These are phyloP conservation scores for Geranomyces michiganensis DNA, from an alignment of 192 early-diverging fungal genomes.

Conservation along the genomic window DNA sequence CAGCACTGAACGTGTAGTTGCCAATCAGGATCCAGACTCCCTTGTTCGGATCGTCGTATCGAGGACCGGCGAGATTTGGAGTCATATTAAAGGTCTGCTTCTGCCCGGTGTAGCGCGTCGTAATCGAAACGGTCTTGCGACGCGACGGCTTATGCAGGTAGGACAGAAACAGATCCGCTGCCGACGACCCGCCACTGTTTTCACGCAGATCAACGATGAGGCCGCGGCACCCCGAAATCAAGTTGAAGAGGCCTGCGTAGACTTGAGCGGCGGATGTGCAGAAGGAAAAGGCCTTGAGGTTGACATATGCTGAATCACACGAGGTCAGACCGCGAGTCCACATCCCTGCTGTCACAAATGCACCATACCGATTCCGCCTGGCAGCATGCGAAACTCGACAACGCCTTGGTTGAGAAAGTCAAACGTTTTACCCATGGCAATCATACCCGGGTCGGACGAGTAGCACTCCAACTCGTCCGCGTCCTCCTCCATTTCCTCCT, in stretches of 20 bases:
- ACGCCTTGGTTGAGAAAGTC: not conserved
- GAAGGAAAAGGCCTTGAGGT: not conserved
- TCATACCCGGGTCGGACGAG: no score
- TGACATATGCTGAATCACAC: no score
- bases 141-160: conserved; percentile 2
- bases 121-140: not conserved
- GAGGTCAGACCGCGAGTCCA: no score
- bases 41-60: not conserved
- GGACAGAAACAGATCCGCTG: not conserved
- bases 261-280: not conserved
- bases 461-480: no score
- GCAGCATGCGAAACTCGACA: not conserved
- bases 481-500: conserved; percentile 3
- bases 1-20: not conserved
- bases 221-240: not conserved
- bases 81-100: not conserved
- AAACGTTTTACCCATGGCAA: no score
- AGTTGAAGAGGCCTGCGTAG: conserved; percentile 2
- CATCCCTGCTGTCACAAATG: no score
- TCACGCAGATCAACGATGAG: not conserved
- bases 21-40: not conserved
- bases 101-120: not conserved
- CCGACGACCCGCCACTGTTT: not conserved
- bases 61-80: not conserved
- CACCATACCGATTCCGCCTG: not conserved